These are phyloP conservation scores for Peltaster fructicola DNA, from an alignment of 2,329 filamentous ascomycete species.

Conservation along the genomic window DNA sequence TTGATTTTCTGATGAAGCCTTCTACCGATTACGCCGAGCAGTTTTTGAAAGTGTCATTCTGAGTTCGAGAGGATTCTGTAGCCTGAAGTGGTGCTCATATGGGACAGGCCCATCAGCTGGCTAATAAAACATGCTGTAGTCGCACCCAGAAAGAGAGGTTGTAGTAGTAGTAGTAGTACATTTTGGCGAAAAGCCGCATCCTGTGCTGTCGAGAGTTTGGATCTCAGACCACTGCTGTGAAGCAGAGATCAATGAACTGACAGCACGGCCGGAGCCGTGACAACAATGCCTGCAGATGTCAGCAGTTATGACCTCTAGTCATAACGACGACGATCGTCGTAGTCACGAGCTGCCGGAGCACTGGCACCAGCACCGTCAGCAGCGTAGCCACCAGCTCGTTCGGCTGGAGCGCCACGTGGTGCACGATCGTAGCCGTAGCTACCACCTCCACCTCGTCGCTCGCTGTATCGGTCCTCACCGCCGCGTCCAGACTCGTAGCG, in stretches of 20 bases:
- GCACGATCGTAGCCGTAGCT: conserved; percentile 15
- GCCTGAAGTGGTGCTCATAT: too few species aligned
- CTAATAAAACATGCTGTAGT: conserved; percentile 19
- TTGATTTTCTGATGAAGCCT: too few species aligned
- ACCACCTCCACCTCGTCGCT: conserved; percentile 15
- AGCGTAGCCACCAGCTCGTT: conserved; percentile 9
- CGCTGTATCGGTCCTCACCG: too few species aligned
- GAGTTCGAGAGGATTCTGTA: conserved; percentile 4
- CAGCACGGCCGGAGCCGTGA: conserved; percentile 4
- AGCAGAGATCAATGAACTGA: conserved; percentile 9
- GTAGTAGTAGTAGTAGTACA: conserved; percentile 15
- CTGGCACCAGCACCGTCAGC: conserved; percentile 12
- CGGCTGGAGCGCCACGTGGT: conserved; percentile 14
- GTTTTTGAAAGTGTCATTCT: too few species aligned
- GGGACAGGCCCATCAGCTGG: conserved; percentile 3
- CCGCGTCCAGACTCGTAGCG: too few species aligned
- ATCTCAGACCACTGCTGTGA: too few species aligned
- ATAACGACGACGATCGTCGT: conserved; percentile 18
- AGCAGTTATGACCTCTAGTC: conserved; percentile 14
- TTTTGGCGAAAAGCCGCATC: conserved; percentile 11
- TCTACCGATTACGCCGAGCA: too few species aligned
- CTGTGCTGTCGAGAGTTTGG: conserved; percentile 11
- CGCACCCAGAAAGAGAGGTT: conserved; percentile 13
- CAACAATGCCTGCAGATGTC: conserved; percentile 9
- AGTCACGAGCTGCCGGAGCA: conserved; percentile 15